These are phyloP conservation scores for Dipsacomyces acuminosporus DNA, from an alignment of 371 early-diverging fungal genomes.

Conservation along the genomic window DNA sequence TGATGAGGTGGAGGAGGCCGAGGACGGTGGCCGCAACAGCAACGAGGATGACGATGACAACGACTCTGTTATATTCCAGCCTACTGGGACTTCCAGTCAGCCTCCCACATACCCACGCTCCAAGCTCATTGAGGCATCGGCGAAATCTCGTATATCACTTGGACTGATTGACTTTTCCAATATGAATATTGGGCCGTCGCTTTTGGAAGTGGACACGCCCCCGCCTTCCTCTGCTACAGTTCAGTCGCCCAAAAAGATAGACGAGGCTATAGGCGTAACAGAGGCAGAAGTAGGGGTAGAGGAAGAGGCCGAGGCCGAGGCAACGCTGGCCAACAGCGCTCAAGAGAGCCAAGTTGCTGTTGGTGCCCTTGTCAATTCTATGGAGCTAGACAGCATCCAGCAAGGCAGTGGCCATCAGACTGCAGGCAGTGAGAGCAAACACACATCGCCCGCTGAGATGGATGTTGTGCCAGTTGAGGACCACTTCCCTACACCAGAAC, in stretches of 20 bases:
- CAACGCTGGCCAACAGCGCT: neutral
- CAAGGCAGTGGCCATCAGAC: too few relatives aligned
- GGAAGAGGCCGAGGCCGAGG: neutral
- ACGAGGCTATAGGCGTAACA: too few relatives aligned
- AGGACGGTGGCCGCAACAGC: neutral
- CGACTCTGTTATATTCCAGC: constrained; percentile 1
- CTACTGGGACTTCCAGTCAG: neutral
- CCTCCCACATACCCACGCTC: constrained; percentile 4
- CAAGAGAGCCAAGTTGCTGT: constrained; percentile 22
- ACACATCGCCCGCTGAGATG: too few relatives aligned
- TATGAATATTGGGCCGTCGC: constrained; percentile 28
- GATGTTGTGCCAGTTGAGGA: neutral
- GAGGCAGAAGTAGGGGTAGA: neutral
- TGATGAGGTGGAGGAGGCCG: neutral
- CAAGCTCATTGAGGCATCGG: constrained; percentile 16
- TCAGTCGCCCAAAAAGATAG: too few relatives aligned
- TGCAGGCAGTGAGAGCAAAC: too few relatives aligned
- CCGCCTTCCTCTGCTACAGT: neutral
- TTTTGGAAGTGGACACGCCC: constrained; percentile 17
- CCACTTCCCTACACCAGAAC: constrained; percentile 20
- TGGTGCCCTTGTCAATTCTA: neutral
- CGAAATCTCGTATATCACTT: constrained; percentile 30
- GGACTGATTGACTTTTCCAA: constrained; percentile 44
- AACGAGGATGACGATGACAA: constrained; percentile 1
- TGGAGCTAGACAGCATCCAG: neutral